Evolutionary conservation across 352 stramenopile genomes (phyloP).

Genomic region (Pythium vanterpoolii): DNA sequence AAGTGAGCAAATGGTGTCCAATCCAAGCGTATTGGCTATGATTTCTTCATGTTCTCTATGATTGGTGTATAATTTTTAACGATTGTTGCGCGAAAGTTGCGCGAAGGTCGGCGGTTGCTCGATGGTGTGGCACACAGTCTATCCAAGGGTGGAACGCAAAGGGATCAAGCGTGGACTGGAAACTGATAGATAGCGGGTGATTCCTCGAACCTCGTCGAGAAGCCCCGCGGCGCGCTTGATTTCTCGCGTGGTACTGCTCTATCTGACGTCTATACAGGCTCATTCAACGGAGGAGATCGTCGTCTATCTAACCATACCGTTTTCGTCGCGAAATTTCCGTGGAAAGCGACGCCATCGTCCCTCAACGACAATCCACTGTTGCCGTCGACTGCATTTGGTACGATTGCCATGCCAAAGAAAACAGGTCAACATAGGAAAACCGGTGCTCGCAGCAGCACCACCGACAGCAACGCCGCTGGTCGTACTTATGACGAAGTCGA

Average conservation of each 20-base stretch:
- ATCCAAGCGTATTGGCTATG: neutral
- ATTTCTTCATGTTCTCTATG: neutral
- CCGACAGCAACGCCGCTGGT: neutral
- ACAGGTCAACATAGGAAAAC: constrained; percentile 4
- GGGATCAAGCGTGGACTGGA: neutral
- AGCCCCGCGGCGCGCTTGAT: constrained; percentile 9
- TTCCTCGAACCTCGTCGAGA: neutral
- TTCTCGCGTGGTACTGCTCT: neutral
- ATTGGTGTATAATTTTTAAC: constrained; percentile 14
- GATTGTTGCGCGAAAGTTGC: constrained; percentile 10
- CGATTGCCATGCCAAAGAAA: constrained; percentile 15
- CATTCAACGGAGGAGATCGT: constrained; percentile 9
- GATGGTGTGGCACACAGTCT: constrained; percentile 12
- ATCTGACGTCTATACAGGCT: neutral
- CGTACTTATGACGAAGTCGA: constrained; percentile 53
- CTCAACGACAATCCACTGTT: neutral
- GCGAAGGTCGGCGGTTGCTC: constrained; percentile 23
- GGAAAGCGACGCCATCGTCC: neutral
- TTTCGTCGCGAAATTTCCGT: neutral
- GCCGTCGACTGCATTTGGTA: neutral
- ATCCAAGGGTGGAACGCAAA: constrained; percentile 8
- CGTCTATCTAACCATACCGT: neutral
- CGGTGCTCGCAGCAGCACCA: neutral
- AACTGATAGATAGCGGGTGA: constrained; percentile 17
- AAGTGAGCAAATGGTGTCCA: neutral